phyloP scores from a whole-genome alignment of 441 rosid genomes.

The Biscutella auriculata region DNA sequence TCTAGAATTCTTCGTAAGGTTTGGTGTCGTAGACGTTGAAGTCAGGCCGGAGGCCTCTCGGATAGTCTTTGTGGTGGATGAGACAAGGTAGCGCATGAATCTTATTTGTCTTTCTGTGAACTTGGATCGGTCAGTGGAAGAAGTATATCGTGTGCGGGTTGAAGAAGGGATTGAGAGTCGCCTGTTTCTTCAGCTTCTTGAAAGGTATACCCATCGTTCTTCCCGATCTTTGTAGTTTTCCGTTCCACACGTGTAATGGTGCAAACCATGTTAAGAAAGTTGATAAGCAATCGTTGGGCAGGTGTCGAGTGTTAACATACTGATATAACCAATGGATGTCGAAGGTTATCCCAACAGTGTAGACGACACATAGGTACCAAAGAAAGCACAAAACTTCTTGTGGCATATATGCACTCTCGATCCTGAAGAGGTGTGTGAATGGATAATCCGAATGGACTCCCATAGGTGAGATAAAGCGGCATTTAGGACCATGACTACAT shows the following conservation, averaged over 20 bases:
- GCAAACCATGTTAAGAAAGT: neutral
- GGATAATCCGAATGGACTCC: neutral
- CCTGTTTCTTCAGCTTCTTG: neutral
- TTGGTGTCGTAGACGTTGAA: neutral
- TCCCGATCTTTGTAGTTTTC: neutral
- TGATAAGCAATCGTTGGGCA: neutral
- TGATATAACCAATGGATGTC: no score
- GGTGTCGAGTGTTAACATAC: neutral
- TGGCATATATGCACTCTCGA: neutral
- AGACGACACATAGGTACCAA: neutral
- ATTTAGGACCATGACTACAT: accelerated
- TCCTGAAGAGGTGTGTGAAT: neutral
- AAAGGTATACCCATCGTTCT: neutral
- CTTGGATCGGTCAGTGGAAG: neutral
- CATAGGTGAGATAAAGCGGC: neutral
- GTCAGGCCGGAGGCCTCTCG: neutral
- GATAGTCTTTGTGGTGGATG: neutral
- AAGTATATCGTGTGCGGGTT: neutral
- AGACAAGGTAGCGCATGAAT: neutral
- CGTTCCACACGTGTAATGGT: neutral
- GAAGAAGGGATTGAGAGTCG: neutral
- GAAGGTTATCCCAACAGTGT: neutral
- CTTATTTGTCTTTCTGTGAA: neutral
- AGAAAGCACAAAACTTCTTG: neutral
- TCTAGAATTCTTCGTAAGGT: neutral